phyloP scores from a whole-genome alignment of 129 eudicot genomes.

The Calendula officinalis region DNA sequence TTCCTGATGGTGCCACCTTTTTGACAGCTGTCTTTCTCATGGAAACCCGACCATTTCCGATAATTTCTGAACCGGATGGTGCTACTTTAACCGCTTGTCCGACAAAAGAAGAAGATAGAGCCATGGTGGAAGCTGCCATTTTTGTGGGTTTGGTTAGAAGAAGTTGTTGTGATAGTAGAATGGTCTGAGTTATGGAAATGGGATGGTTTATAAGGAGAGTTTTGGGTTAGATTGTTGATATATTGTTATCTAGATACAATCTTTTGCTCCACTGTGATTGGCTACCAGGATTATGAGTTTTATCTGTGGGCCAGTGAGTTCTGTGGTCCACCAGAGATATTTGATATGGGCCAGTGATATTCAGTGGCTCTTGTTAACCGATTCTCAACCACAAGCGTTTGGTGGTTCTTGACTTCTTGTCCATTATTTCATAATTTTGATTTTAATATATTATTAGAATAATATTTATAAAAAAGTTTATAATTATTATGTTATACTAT shows the following conservation, averaged over 20 bases:
- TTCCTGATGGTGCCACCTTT: constrained; percentile 34
- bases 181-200: constrained; percentile 25
- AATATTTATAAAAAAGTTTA: too few species aligned
- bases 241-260: constrained; percentile 30
- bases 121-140: constrained; percentile 46
- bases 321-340: constrained; percentile 18
- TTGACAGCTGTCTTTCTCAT: constrained; percentile 32
- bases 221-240: constrained; percentile 28
- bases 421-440: neutral
- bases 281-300: constrained; percentile 19
- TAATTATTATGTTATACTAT: too few species aligned
- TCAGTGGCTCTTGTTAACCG: constrained; percentile 17
- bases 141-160: constrained; percentile 17
- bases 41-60: constrained; percentile 33
- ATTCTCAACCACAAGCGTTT: constrained; percentile 19
- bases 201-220: constrained; percentile 19
- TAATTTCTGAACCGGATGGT: constrained; percentile 24
- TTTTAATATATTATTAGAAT: too few species aligned
- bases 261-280: constrained; percentile 31
- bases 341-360: constrained; percentile 12
- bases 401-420: constrained; percentile 11
- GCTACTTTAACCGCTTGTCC: constrained; percentile 37
- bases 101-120: constrained; percentile 37
- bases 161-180: neutral
- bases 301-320: constrained; percentile 19